A percentile compares a stretch with the other conserved stretches of the same genome.
These are phyloP conservation scores for Alternaria ventricosa DNA, from an alignment of 2,329 filamentous ascomycete species.

Conservation along the genomic window DNA sequence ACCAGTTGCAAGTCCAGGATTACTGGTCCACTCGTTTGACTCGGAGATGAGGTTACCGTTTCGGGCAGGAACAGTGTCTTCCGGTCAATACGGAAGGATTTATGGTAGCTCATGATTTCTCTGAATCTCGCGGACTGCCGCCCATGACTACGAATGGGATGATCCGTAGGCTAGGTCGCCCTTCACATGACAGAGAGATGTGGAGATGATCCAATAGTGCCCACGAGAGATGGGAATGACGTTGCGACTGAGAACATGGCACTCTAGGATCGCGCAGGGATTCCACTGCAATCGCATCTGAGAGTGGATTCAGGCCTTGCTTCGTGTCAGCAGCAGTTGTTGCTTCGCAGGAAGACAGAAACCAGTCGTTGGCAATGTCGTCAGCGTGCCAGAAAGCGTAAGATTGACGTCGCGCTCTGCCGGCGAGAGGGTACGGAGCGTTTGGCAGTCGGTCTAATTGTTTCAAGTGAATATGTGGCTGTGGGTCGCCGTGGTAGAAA, in stretches of 20 bases:
- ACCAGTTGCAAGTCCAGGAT: not conserved
- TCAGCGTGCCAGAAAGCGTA: not conserved
- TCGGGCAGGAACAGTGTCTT: not conserved
- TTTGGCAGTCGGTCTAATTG: constrained; percentile 11
- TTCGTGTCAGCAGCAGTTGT: not conserved
- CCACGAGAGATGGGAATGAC: constrained; percentile 3
- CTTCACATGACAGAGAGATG: not conserved
- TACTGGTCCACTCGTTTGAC: not conserved
- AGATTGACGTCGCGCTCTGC: constrained; percentile 1
- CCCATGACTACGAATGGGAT: not conserved
- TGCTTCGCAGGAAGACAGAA: not conserved
- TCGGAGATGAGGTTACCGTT: constrained; percentile 4
- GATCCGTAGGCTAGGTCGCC: not conserved
- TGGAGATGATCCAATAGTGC: constrained; percentile 8
- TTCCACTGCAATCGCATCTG: not conserved
- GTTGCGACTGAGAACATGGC: not conserved
- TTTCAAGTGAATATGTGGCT: constrained; percentile 15
- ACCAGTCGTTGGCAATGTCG: not conserved
- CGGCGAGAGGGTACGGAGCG: constrained; percentile 15
- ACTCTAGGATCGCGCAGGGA: not conserved
- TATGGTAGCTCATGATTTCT: not conserved
- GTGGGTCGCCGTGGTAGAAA: constrained; percentile 11
- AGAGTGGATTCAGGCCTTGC: not conserved
- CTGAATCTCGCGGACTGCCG: not conserved
- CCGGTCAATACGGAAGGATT: not conserved